phyloP scores from a whole-genome alignment of 2,329 filamentous ascomycete genomes.

The Podosphaera fusca region DNA sequence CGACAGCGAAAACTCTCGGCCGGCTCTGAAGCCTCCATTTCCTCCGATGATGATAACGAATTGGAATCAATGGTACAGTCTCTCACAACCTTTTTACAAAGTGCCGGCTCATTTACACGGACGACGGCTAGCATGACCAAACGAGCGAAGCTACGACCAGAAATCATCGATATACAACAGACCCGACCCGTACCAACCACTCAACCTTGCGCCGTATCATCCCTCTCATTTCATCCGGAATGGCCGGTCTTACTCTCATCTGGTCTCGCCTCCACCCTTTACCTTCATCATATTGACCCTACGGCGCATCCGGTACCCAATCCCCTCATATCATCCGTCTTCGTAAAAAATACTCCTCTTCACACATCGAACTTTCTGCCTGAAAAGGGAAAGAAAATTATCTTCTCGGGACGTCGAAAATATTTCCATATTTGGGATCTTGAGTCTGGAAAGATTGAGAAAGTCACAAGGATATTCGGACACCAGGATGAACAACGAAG shows the following conservation, averaged over 20 bases:
- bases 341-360: slow-evolving; percentile 65
- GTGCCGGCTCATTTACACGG: slow-evolving; percentile 39
- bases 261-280: slow-evolving; percentile 63
- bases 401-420: slow-evolving; percentile 66
- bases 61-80: slow-evolving; percentile 48
- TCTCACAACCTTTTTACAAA: slow-evolving; percentile 56
- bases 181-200: slow-evolving; percentile 63
- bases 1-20: slow-evolving; percentile 28
- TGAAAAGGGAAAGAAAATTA: slow-evolving; percentile 51
- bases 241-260: slow-evolving; percentile 78
- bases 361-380: slow-evolving; percentile 61
- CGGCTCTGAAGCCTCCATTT: slow-evolving; percentile 17
- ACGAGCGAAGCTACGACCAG: slow-evolving; percentile 55
- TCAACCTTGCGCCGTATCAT: slow-evolving; percentile 59
- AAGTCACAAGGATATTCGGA: slow-evolving; percentile 52
- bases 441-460: slow-evolving; percentile 56
- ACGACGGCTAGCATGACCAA: slow-evolving; percentile 25
- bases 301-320: slow-evolving; percentile 56
- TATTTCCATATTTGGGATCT: slow-evolving; percentile 95
- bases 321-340: slow-evolving; percentile 72
- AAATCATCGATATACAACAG: slow-evolving; percentile 75
- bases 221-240: slow-evolving; percentile 70
- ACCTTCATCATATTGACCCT: slow-evolving; percentile 70
- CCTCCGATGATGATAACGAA: slow-evolving; percentile 27
- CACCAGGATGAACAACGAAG: slow-evolving; percentile 62